Evolutionary conservation across 768 basidiomycete genomes (phyloP).

Genomic region (Suillus ampliporus): DNA sequence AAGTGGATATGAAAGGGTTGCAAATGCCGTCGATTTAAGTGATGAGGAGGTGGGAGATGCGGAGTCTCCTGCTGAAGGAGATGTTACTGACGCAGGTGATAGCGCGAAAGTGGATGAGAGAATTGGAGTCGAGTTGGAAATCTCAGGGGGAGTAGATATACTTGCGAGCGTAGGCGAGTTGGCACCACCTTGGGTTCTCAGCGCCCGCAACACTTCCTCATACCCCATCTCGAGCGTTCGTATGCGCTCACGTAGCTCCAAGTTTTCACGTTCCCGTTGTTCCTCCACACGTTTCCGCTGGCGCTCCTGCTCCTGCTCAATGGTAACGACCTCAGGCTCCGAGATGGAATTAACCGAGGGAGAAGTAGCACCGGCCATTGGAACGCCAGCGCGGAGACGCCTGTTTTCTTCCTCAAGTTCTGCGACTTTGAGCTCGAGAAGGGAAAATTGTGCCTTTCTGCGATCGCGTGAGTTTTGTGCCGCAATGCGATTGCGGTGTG

Average conservation of each 20-base stretch:
- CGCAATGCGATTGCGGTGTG: constrained; percentile 91
- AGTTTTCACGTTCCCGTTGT: constrained; percentile 66
- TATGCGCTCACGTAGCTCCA: constrained; percentile 76
- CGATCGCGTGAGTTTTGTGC: constrained; percentile 93
- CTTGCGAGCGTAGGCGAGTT: constrained; percentile 25
- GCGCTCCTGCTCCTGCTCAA: constrained; percentile 35
- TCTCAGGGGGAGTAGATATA: constrained; percentile 21
- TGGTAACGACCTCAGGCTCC: constrained; percentile 29
- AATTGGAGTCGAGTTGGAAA: constrained; percentile 17
- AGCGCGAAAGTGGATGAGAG: constrained; percentile 27
- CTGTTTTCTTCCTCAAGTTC: constrained; percentile 88
- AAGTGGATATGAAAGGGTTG: constrained; percentile 40
- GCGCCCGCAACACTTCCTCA: constrained; percentile 79
- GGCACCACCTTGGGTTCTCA: constrained; percentile 62
- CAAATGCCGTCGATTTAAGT: constrained; percentile 30
- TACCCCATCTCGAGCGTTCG: constrained; percentile 81
- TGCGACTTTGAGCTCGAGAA: constrained; percentile 67
- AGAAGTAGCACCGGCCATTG: constrained; percentile 31
- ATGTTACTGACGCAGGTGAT: constrained; percentile 28
- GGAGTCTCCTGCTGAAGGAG: constrained; percentile 28
- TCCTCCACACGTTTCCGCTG: constrained; percentile 43
- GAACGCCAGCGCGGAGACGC: constrained; percentile 62
- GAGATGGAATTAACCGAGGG: constrained; percentile 20
- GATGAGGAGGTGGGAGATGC: constrained; percentile 33
- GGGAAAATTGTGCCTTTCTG: constrained; percentile 80